Evolutionary conservation across 345 rosid genomes (phyloP).

Genomic region (Dimocarpus longan): DNA sequence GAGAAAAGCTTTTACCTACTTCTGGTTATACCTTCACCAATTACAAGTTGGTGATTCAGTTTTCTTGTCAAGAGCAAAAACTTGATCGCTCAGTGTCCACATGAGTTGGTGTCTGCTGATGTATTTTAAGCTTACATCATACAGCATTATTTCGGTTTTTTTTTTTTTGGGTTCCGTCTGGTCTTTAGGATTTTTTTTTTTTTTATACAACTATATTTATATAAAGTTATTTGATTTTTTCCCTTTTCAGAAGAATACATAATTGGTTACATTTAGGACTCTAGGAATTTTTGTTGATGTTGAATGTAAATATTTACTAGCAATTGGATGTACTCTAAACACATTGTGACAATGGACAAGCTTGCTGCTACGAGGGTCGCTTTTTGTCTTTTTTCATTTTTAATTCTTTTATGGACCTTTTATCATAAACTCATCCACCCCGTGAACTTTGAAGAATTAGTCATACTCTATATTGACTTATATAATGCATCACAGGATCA

Average conservation of each 20-base stretch:
- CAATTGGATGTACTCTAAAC: constrained; percentile 13
- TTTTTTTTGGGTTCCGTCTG: background rate
- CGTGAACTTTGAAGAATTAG: constrained; percentile 35
- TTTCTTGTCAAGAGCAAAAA: background rate
- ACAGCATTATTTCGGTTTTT: background rate
- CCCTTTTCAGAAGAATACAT: background rate
- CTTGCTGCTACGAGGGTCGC: constrained; percentile 19
- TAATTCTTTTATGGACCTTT: constrained; percentile 14
- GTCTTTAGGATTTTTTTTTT: background rate
- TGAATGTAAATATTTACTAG: constrained; percentile 17
- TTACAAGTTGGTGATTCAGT: background rate
- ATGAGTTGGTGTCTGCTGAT: background rate
- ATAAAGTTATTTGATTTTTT: background rate
- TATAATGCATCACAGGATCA: constrained; percentile 85
- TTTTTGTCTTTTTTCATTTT: constrained; percentile 4
- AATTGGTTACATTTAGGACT: background rate
- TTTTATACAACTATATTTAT: background rate
- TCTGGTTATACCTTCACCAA: background rate
- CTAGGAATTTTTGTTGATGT: constrained; percentile 6
- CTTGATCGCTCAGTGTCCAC: background rate
- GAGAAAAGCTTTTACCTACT: background rate
- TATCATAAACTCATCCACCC: constrained; percentile 29
- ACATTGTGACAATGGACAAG: constrained; percentile 18
- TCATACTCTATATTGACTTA: constrained; percentile 40
- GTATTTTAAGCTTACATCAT: background rate